Conservation (phyloP, 306 rosid species). For the Coriaria nepalensis region DNA sequence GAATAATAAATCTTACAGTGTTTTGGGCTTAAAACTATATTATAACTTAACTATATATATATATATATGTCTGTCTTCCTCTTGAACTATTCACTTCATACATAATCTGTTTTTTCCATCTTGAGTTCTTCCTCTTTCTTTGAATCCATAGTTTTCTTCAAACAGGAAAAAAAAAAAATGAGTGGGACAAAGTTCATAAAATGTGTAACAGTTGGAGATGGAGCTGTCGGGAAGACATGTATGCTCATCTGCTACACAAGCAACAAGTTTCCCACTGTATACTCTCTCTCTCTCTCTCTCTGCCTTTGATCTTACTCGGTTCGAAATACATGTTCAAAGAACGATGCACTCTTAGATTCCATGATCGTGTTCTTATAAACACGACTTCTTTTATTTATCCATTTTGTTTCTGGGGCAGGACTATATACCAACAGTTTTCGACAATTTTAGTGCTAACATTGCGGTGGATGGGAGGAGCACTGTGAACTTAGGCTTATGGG, state of each 20-base stretch:
- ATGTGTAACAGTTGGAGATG: constrained; percentile 99
- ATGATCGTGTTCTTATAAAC: too few relatives aligned
- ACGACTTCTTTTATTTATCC: neutral
- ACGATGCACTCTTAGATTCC: too few relatives aligned
- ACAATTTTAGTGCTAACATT: constrained; percentile 98
- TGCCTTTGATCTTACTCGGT: neutral
- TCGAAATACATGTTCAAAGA: too few relatives aligned
- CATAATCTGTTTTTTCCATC: too few relatives aligned
- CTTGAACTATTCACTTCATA: too few relatives aligned
- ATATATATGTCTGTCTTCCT: too few relatives aligned
- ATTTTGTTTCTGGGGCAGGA: constrained; percentile 46
- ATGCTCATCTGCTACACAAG: constrained; percentile 99
- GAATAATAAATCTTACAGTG: too few relatives aligned
- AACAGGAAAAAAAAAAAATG: constrained; percentile 23
- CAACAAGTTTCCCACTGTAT: constrained; percentile 95
- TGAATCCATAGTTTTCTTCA: too few relatives aligned
- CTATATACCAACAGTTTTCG: constrained; percentile 88
- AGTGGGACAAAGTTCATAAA: constrained; percentile 97
- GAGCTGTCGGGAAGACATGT: constrained; percentile 98
- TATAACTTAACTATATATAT: too few relatives aligned
- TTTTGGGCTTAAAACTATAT: too few relatives aligned
- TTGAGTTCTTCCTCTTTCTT: too few relatives aligned
- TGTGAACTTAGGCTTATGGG: constrained; percentile 95
- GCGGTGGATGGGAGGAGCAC: constrained; percentile 91
- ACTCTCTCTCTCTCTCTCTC: constrained; percentile 12